A percentile compares a stretch with the other conserved stretches of the same genome.
phyloP scores from a whole-genome alignment of 768 basidiomycete genomes.

The Amanita subjunquillea region DNA sequence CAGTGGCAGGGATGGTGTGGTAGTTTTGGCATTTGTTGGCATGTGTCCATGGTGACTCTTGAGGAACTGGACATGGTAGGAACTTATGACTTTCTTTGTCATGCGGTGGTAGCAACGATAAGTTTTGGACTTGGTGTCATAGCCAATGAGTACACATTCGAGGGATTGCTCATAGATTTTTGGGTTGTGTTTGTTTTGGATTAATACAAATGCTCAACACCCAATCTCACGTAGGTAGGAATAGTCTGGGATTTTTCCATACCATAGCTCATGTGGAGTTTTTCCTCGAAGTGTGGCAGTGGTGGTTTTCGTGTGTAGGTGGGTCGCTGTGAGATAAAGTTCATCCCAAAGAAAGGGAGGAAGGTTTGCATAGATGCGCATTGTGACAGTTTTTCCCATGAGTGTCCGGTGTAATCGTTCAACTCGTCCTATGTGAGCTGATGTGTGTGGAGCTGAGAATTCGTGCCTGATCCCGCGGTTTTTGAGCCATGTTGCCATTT shows the following conservation, averaged over 20 bases:
- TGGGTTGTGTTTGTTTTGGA: constrained; percentile 14
- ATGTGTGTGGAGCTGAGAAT: background rate
- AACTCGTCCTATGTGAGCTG: background rate
- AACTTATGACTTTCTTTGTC: background rate
- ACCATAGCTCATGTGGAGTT: constrained; percentile 12
- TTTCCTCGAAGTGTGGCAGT: constrained; percentile 1
- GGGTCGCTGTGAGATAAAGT: background rate
- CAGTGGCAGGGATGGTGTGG: background rate
- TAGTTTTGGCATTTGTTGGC: background rate
- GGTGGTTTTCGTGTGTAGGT: background rate
- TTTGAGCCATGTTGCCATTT: too few relatives aligned
- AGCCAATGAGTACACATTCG: constrained; percentile 1
- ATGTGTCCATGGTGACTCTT: background rate
- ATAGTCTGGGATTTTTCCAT: constrained; percentile 13
- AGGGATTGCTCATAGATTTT: constrained; percentile 9
- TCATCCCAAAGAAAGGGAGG: background rate
- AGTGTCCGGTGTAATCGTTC: background rate
- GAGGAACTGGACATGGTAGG: too few relatives aligned
- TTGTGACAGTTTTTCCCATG: background rate
- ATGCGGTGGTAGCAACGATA: background rate
- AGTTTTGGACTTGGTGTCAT: background rate
- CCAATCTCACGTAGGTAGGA: constrained; percentile 20
- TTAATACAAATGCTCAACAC: constrained; percentile 15
- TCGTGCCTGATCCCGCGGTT: background rate
- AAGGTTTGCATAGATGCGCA: background rate